These are phyloP conservation scores for Eimeria tenella DNA, from an alignment of 169 alveolate species.

Conservation along the genomic window DNA sequence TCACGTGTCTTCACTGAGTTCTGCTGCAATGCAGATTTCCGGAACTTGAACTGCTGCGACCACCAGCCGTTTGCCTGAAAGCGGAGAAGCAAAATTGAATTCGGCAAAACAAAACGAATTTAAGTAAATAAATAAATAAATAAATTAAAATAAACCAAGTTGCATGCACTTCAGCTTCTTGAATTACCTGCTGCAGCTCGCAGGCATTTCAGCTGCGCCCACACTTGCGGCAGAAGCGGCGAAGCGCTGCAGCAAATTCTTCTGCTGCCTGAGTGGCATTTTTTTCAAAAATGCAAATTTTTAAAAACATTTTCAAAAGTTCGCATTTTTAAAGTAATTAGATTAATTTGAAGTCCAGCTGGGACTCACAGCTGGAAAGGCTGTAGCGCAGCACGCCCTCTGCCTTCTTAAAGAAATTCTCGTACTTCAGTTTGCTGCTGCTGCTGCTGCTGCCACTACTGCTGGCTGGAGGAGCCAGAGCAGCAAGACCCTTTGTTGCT, in stretches of 20 bases:
- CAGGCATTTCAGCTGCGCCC: neutral
- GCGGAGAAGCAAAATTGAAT: neutral
- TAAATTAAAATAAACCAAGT: no score
- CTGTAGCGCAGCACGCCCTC: neutral
- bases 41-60: neutral
- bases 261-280: neutral
- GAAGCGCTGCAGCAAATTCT: neutral
- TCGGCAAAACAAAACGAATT: no score
- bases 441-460: no score
- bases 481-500: neutral
- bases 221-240: neutral
- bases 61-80: neutral
- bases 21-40: neutral
- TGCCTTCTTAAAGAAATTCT: neutral
- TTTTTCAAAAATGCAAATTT: neutral
- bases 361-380: neutral
- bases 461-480: neutral
- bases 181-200: neutral
- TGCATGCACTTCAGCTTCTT: neutral
- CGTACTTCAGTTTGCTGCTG: neutral
- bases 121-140: no score
- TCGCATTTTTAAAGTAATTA: no score
- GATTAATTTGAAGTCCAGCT: neutral
- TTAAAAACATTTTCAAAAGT: neutral
- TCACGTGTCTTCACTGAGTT: constrained; percentile 1